These are phyloP conservation scores for Salix exigua DNA, from an alignment of 345 rosid genomes.

Conservation along the genomic window DNA sequence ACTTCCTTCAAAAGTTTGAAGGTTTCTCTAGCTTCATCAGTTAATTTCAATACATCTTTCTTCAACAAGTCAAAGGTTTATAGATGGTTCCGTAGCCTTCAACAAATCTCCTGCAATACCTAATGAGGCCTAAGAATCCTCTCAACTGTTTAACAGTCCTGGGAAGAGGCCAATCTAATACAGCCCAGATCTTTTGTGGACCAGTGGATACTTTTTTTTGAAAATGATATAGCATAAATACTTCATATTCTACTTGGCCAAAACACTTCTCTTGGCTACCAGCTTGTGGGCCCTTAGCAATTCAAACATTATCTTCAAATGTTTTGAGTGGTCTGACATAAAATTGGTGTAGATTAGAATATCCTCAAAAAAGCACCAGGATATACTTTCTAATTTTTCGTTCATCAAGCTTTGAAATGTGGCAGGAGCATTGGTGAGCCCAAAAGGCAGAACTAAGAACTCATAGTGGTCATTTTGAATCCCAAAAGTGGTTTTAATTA, in stretches of 20 bases:
- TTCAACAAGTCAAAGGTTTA: neutral
- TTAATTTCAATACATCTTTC: neutral
- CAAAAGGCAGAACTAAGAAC: neutral
- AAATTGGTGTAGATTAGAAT: neutral
- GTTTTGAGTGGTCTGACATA: neutral
- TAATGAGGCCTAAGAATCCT: neutral
- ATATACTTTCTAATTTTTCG: too few species aligned
- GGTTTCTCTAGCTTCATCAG: neutral
- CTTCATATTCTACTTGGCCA: too few species aligned
- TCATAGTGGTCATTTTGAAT: too few species aligned
- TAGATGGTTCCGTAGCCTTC: neutral
- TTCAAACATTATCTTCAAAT: neutral
- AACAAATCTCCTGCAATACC: neutral
- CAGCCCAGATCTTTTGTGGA: neutral
- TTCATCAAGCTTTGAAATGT: neutral
- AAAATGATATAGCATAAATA: neutral
- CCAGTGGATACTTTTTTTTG: neutral
- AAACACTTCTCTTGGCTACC: neutral
- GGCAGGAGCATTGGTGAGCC: neutral
- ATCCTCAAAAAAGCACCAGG: neutral
- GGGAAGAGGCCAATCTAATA: neutral
- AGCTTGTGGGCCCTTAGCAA: neutral
- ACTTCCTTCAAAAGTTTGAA: neutral
- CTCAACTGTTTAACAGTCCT: neutral
- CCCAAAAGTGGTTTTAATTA: neutral